Base-by-base conservation (phyloP, 2,329 filamentous ascomycete genomes). In the Cytospora mali region DNA sequence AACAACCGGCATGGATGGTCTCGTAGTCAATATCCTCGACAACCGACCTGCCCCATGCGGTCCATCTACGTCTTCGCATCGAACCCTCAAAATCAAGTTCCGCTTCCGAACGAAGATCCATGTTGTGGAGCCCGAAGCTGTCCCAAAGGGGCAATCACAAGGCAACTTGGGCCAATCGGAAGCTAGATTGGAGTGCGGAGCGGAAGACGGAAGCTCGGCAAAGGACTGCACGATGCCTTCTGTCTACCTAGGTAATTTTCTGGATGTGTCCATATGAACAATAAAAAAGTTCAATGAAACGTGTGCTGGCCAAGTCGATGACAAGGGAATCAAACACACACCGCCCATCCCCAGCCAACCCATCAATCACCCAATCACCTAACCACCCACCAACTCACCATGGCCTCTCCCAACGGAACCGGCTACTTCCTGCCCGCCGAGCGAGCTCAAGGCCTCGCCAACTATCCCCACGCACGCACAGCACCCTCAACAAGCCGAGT, bases 401-500 rank as follows among this genome's bases (percentile, higher is more conserved):
- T 64, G 62, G 56, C 65, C 14, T 68, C 67, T 10, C 55, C 68
- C 58, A 74, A 73, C 70, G 70, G 71, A 46, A 68, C 66, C 25
- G 63, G 68, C 54, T 75, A 68, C 64, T 69, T 75, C 56, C 70
- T 73, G 49, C 71, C 71, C 18, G 64, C 70, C 52, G 65, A 67
- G 18, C 67, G 66, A 4, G 71, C 72, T 10, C 72, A 74, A 39
- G 72, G 72, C 28, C 69, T 75, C 13, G 73, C 73, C 66, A 75
- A 74, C 67, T 75, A 75, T 66, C 72, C 72, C 0, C 73, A 75
- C 63, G 73, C 73, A 16, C 71, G 73, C 53, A 70, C 69, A 31
- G 62, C 70, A 4, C 68, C 71, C 31, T 63, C 64, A 35, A 63
- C 65, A 4, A 64, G 67, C 11, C 66, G 67, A 25, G 71, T 69